A percentile compares a stretch with the other conserved stretches of the same genome.
These are phyloP conservation scores for Acanthamoeba healyi DNA, from an alignment of 208 protist species.

Conservation along the genomic window DNA sequence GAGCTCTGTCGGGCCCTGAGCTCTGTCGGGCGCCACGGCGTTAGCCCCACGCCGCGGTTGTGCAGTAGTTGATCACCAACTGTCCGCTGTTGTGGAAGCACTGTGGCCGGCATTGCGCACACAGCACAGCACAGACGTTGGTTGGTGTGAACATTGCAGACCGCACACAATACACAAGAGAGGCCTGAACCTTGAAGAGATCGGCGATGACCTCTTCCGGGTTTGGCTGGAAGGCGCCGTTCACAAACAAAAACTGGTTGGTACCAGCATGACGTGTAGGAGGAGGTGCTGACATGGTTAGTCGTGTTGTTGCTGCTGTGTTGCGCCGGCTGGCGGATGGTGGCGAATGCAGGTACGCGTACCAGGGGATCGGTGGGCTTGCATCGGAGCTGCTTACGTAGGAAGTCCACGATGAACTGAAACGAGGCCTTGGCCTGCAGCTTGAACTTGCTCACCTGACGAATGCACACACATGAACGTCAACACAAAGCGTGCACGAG, in stretches of 20 bases:
- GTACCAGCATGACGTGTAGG: too few species aligned
- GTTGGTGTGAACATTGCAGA: neutral
- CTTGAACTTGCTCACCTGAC: constrained; percentile 68
- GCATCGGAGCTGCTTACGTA: constrained; percentile 66
- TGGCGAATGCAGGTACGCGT: too few species aligned
- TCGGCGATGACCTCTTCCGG: constrained; percentile 61
- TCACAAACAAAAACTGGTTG: constrained; percentile 57
- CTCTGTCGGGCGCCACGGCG: too few species aligned
- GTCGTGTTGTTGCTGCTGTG: too few species aligned
- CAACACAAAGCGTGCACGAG: neutral
- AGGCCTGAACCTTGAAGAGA: constrained; percentile 58
- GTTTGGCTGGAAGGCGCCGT: constrained; percentile 64
- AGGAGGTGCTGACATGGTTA: too few species aligned
- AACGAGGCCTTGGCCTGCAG: constrained; percentile 48
- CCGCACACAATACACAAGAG: neutral
- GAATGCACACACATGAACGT: neutral
- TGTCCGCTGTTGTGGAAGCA: constrained; percentile 70
- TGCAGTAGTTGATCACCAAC: constrained; percentile 72
- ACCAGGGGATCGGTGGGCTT: constrained; percentile 66
- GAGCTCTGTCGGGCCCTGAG: too few species aligned
- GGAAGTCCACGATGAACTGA: constrained; percentile 60
- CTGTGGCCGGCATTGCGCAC: neutral
- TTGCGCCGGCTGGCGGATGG: too few species aligned
- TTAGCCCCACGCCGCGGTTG: constrained; percentile 64
- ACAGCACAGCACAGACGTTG: too few species aligned